A percentile compares a stretch with the other conserved stretches of the same genome.
phyloP scores from a whole-genome alignment of 179 eudicot species.

The Actinidia polygama region DNA sequence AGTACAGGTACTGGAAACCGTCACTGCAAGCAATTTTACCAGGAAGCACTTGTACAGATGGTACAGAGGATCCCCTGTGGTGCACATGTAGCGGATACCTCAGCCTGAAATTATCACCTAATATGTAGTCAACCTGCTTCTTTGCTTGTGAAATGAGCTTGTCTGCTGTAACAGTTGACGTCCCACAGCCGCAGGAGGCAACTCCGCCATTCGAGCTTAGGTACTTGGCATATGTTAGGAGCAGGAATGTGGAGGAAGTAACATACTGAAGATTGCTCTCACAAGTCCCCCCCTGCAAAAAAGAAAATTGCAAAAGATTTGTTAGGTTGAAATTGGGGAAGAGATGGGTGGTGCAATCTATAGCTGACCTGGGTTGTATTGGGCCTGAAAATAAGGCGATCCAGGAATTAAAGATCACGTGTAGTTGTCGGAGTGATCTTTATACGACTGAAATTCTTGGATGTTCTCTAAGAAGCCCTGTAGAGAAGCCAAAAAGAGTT shows the following conservation, averaged over 20 bases:
- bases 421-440: constrained; percentile 78
- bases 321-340: neutral
- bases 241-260: constrained; percentile 73
- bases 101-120: constrained; percentile 78
- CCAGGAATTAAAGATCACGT: constrained; percentile 82
- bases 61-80: constrained; percentile 85
- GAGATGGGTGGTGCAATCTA: neutral
- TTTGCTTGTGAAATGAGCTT: constrained; percentile 61
- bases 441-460: constrained; percentile 60
- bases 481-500: constrained; percentile 5
- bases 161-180: constrained; percentile 49
- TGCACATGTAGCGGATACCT: constrained; percentile 68
- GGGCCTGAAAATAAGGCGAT: constrained; percentile 63
- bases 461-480: constrained; percentile 71
- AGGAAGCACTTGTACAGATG: constrained; percentile 62
- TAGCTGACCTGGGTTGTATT: constrained; percentile 72
- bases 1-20: constrained; percentile 68
- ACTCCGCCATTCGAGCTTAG: constrained; percentile 43
- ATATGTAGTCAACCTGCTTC: constrained; percentile 80
- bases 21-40: constrained; percentile 58
- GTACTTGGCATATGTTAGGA: constrained; percentile 76
- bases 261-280: constrained; percentile 90
- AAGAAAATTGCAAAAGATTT: neutral
- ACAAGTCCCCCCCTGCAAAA: constrained; percentile 79
- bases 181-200: constrained; percentile 71